Base-by-base conservation (phyloP, 2,329 filamentous ascomycete genomes). In the Nigrospora sphaerica region DNA sequence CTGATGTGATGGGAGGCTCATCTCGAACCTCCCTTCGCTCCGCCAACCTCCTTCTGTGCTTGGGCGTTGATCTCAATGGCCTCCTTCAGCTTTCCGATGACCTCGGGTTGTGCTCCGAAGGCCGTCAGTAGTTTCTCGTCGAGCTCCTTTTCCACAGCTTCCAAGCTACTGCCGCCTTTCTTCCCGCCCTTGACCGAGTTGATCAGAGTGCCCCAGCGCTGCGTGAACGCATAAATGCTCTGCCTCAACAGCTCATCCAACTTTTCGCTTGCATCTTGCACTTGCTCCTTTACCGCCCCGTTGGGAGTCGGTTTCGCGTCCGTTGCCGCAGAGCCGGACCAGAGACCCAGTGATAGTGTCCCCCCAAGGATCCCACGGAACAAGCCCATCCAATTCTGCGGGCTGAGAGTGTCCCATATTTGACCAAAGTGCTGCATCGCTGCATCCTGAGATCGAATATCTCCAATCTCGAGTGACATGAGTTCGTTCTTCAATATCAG, bases 401-500 rank as follows among this genome's bases (percentile, higher is more conserved):
- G 75, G 56, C 71, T 81, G 12, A 84, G 70, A 0, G 78, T 78
- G 44, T 82, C 78, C 80, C 80, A 84, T 36, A 85, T 83, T 50
- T 78, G 78, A 14, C 73, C 68, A 56, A 85, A 83, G 56, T 85
- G 80, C 54, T 83, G 78, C 70, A 80, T 74, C 5, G 70, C 68
- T 14, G 68, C 62, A 7, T 67, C 64, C 39, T 77, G 71, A 46
- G 75, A 76, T 49, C 79, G 71, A 14, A 81, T 75, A 53, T 83
- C 80, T 44, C 80, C 91, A 54, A 98, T 96, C 68, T 98, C 93
- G 51, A 98, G 90, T 11, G 91, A 91, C 23, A 98, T 83, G 44
- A 98, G 86, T 62, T 96, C 88, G 62, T 96, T 95, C 66, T 97
- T 97, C 44, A 98, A 79, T 42, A 96, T 85, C 42, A 98, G 84